phyloP scores from a whole-genome alignment of 768 basidiomycete genomes.

The Trametes maxima region DNA sequence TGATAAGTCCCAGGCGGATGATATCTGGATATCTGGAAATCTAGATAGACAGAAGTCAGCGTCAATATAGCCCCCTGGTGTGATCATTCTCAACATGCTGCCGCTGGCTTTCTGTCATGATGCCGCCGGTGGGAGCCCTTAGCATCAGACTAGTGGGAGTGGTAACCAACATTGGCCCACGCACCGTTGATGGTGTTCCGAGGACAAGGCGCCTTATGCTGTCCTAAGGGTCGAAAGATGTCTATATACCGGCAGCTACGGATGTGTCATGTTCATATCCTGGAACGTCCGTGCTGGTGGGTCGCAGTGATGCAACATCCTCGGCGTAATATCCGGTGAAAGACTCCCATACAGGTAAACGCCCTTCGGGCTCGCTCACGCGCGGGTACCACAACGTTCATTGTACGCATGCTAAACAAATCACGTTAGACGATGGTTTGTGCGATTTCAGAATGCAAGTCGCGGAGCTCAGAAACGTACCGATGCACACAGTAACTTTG shows the following conservation, averaged over 20 bases:
- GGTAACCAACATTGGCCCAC: neutral
- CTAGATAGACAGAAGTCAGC: conserved; percentile 15
- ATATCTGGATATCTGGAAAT: conserved; percentile 15
- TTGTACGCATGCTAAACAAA: neutral
- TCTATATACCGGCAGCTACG: no score
- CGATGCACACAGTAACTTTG: neutral
- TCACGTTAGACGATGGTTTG: neutral
- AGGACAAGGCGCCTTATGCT: no score
- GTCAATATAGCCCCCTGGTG: conserved; percentile 9
- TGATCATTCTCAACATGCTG: conserved; percentile 6
- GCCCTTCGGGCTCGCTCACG: neutral
- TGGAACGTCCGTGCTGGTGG: no score
- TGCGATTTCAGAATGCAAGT: neutral
- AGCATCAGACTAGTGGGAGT: conserved; percentile 16
- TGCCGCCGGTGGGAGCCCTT: conserved; percentile 14
- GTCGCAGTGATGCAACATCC: no score
- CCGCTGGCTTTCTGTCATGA: conserved; percentile 13
- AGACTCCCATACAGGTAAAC: no score
- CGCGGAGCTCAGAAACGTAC: neutral
- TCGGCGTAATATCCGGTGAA: no score
- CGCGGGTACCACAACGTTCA: no score
- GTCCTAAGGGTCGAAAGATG: no score
- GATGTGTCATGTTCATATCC: no score
- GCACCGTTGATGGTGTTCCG: neutral
- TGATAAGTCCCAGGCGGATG: conserved; percentile 1